Conservation (phyloP, 768 basidiomycete genomes). For the Tricholoma saponaceum region DNA sequence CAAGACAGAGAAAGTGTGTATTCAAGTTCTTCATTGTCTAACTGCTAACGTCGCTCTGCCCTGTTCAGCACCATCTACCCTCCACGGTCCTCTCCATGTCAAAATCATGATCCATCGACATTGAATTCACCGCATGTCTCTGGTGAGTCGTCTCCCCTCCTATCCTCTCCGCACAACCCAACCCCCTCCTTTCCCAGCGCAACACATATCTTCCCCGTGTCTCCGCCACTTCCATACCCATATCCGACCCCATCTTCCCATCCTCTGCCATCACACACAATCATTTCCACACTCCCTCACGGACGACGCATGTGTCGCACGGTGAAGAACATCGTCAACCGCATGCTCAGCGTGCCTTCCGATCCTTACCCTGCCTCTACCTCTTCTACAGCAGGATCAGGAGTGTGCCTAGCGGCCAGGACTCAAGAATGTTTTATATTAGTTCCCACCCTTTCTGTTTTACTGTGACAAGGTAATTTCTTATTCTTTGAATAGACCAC, state of each 20-base stretch:
- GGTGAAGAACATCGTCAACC: slow-evolving; percentile 68
- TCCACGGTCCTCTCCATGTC: slow-evolving; percentile 44
- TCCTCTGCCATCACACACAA: too few relatives aligned
- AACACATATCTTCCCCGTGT: slow-evolving; percentile 50
- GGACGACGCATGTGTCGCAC: slow-evolving; percentile 50
- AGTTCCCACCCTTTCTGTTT: slow-evolving; percentile 38
- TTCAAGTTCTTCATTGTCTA: too few relatives aligned
- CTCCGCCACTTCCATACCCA: neutral
- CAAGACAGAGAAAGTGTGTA: too few relatives aligned
- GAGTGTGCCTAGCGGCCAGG: slow-evolving; percentile 25
- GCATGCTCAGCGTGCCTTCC: slow-evolving; percentile 36
- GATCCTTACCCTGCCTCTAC: slow-evolving; percentile 15
- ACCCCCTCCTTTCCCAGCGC: slow-evolving; percentile 38
- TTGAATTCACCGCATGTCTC: slow-evolving; percentile 67
- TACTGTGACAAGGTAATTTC: too few relatives aligned
- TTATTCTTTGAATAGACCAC: slow-evolving; percentile 38
- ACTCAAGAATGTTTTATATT: slow-evolving; percentile 75
- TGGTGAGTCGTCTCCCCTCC: slow-evolving; percentile 45
- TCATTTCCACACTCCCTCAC: slow-evolving; percentile 7
- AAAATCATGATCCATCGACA: slow-evolving; percentile 54
- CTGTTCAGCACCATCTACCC: slow-evolving; percentile 37
- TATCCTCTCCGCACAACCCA: neutral
- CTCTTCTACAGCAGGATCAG: too few relatives aligned
- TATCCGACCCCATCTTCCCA: too few relatives aligned
- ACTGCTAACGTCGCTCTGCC: neutral